phyloP scores from a whole-genome alignment of 148 eudicot genomes.

The Rhododendron vialii region DNA sequence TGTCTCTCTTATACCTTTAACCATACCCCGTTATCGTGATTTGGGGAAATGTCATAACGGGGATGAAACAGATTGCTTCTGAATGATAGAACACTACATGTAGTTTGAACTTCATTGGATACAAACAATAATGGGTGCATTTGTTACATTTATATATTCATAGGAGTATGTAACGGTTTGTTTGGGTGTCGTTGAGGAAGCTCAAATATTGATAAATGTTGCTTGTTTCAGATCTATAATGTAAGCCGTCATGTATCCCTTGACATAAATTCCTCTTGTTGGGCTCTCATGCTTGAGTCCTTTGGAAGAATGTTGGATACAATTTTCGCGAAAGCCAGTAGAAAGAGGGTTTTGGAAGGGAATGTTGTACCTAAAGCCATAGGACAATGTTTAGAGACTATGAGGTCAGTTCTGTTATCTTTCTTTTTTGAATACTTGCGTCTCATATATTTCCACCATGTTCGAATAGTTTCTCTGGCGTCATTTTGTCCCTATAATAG shows the following conservation, averaged over 20 bases:
- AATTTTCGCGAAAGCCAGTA: conserved; percentile 34
- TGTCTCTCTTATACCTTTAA: not conserved
- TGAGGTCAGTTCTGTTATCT: conserved; percentile 38
- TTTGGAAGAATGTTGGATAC: conserved; percentile 42
- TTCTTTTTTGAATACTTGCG: not conserved
- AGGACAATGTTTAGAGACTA: conserved; percentile 61
- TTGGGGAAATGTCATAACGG: not conserved
- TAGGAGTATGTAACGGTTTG: not conserved
- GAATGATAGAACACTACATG: not conserved
- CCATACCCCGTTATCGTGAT: not conserved
- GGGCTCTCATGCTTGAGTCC: conserved; percentile 58
- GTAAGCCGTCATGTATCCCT: conserved; percentile 41
- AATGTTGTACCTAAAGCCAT: conserved; percentile 43
- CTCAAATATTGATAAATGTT: not conserved
- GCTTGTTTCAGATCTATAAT: conserved; percentile 49
- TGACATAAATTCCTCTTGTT: conserved; percentile 49
- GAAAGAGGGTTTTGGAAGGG: conserved; percentile 23
- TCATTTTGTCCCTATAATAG: not conserved
- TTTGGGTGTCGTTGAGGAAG: not conserved
- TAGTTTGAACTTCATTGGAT: not conserved
- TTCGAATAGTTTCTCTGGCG: not conserved
- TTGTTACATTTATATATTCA: not conserved
- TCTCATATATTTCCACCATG: not conserved
- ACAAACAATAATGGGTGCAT: not conserved
- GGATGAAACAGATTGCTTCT: not conserved